Conservation (phyloP, 345 rosid species). For the Gossypium thurberi region DNA sequence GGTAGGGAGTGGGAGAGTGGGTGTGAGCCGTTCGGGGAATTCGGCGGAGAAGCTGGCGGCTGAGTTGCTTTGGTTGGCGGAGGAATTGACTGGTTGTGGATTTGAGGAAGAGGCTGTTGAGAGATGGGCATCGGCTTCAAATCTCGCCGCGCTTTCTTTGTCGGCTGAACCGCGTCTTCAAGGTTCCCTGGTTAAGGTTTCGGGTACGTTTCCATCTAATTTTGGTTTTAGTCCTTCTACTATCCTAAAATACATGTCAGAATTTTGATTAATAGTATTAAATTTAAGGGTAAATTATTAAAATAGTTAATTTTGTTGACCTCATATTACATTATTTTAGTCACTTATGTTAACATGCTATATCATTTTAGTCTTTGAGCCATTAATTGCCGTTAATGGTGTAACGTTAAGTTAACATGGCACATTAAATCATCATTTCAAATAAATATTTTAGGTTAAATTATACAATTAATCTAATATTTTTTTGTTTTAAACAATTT, state of each 20-base stretch:
- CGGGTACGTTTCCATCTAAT: constrained; percentile 36
- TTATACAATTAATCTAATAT: too few relatives aligned
- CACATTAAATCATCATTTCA: accelerated
- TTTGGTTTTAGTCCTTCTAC: neutral
- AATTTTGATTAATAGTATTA: too few relatives aligned
- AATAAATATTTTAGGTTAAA: too few relatives aligned
- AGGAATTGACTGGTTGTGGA: constrained; percentile 63
- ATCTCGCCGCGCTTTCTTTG: constrained; percentile 57
- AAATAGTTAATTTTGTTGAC: accelerated
- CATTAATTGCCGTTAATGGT: too few relatives aligned
- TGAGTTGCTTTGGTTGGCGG: constrained; percentile 79
- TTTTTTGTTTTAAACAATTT: too few relatives aligned
- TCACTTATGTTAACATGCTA: too few relatives aligned
- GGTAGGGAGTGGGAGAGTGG: constrained; percentile 32
- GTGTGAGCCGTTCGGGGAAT: constrained; percentile 24
- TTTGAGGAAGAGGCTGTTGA: constrained; percentile 64
- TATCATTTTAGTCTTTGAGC: too few relatives aligned
- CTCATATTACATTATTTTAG: too few relatives aligned
- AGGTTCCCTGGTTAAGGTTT: constrained; percentile 53
- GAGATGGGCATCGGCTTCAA: constrained; percentile 81
- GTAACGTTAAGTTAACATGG: accelerated
- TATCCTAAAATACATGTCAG: too few relatives aligned
- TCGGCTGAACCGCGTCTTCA: constrained; percentile 73
- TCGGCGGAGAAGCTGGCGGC: constrained; percentile 75
- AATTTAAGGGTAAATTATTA: too few relatives aligned